Evolutionary conservation across 2,329 filamentous ascomycete genomes (phyloP).

Genomic region (Tolypocladium tundrense): DNA sequence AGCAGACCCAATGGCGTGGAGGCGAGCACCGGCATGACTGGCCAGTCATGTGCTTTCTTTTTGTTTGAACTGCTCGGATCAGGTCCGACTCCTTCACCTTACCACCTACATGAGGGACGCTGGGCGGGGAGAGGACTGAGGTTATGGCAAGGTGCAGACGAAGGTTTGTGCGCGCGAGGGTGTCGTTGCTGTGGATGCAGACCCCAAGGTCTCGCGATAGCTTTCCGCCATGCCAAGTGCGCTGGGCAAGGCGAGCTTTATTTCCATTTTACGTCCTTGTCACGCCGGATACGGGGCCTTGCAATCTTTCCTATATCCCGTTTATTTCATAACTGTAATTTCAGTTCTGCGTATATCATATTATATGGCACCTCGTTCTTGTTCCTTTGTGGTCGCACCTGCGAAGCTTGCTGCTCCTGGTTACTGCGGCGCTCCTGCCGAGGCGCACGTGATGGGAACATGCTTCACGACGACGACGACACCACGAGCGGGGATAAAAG

Average conservation of each 20-base stretch:
- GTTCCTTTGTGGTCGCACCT: neutral
- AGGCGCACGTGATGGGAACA: neutral
- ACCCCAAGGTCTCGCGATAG: constrained; percentile 1
- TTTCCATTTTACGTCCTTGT: constrained; percentile 1
- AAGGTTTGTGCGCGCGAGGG: neutral
- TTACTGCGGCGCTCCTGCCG: neutral
- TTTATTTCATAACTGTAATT: constrained; percentile 11
- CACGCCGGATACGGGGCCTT: constrained; percentile 4
- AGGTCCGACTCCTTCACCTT: neutral
- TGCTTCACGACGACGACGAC: neutral
- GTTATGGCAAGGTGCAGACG: neutral
- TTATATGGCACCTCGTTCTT: neutral
- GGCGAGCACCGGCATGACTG: constrained; percentile 1
- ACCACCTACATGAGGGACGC: neutral
- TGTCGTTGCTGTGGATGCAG: constrained; percentile 5
- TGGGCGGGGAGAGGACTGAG: neutral
- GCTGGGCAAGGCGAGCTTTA: neutral
- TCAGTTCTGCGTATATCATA: constrained; percentile 2
- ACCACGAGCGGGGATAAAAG: neutral
- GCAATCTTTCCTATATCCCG: constrained; percentile 8
- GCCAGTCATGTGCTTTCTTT: constrained; percentile 6
- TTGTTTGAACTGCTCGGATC: constrained; percentile 2
- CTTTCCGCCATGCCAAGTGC: neutral
- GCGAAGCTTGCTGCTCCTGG: neutral
- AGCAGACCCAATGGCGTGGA: constrained; percentile 5